phyloP scores from a whole-genome alignment of 352 stramenopile species.

The Phytophthora sansomeana region DNA sequence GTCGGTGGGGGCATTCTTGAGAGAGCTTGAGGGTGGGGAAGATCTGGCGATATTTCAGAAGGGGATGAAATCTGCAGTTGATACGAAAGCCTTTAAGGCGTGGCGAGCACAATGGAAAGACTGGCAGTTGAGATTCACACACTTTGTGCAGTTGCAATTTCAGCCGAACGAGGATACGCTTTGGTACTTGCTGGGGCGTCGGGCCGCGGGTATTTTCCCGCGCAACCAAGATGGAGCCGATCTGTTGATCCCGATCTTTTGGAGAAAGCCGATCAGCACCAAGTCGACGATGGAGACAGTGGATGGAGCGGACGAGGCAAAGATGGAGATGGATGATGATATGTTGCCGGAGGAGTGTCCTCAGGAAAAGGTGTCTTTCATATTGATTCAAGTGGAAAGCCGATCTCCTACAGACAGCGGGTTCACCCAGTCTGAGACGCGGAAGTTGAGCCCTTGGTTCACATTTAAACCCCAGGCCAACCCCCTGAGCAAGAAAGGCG shows the following conservation, averaged over 20 bases:
- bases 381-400: slow-evolving; percentile 25
- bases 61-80: no score
- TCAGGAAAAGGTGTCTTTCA: slow-evolving; percentile 11
- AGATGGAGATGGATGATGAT: background rate
- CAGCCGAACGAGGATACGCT: slow-evolving; percentile 1
- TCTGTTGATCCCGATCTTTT: background rate
- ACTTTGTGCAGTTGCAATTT: background rate
- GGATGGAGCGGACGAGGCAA: background rate
- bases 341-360: background rate
- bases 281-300: no score
- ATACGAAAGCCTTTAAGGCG: no score
- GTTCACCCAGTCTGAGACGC: background rate
- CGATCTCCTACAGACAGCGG: background rate
- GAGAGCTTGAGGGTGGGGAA: background rate
- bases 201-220: background rate
- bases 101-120: background rate
- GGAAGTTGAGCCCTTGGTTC: slow-evolving; percentile 15
- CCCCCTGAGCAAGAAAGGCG: background rate
- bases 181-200: slow-evolving; percentile 6
- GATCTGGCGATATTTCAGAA: no score
- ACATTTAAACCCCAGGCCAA: background rate
- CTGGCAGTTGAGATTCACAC: background rate
- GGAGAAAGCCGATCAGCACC: no score
- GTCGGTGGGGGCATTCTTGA: background rate
- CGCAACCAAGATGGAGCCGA: background rate